Evolutionary conservation across 2,329 filamentous ascomycete genomes (phyloP).

Genomic region (Piedraia hortae): DNA sequence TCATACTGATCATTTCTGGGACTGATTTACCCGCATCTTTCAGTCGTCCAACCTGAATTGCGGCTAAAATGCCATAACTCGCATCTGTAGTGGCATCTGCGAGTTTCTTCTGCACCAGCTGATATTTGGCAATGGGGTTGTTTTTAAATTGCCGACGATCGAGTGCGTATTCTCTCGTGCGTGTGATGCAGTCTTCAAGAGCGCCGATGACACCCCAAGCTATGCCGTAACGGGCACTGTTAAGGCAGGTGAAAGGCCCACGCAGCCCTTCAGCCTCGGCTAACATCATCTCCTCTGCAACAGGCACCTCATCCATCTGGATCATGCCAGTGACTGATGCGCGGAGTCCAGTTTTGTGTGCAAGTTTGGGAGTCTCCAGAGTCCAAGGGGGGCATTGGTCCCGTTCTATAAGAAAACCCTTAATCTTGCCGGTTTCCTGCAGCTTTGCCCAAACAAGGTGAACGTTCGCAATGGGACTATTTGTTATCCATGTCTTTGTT

Average conservation of each 20-base stretch:
- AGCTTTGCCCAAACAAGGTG: conserved; percentile 82
- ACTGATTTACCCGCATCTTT: conserved; percentile 73
- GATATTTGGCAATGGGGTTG: conserved; percentile 85
- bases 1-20: conserved; percentile 90
- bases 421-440: conserved; percentile 73
- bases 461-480: conserved; percentile 68
- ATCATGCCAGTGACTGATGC: conserved; percentile 97
- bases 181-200: conserved; percentile 64
- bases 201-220: conserved; percentile 83
- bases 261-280: conserved; percentile 61
- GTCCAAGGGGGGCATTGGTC: conserved; percentile 64
- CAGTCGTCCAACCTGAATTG: conserved; percentile 68
- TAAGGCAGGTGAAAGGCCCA: conserved; percentile 82
- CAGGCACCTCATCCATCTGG: conserved; percentile 70
- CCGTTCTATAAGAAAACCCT: conserved; percentile 73
- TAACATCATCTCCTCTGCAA: conserved; percentile 81
- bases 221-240: conserved; percentile 81
- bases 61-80: conserved; percentile 69
- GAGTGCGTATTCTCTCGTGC: conserved; percentile 63
- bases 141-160: conserved; percentile 90
- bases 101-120: conserved; percentile 93
- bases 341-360: conserved; percentile 81
- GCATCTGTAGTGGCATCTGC: conserved; percentile 79
- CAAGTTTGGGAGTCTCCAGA: conserved; percentile 70
- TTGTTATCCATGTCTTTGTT: conserved; percentile 86